Percentiles rank a stretch among this genome's conserved stretches.
Evolutionary conservation across 768 basidiomycete species (phyloP).

Genomic region (Erythrobasidium yunnanense): DNA sequence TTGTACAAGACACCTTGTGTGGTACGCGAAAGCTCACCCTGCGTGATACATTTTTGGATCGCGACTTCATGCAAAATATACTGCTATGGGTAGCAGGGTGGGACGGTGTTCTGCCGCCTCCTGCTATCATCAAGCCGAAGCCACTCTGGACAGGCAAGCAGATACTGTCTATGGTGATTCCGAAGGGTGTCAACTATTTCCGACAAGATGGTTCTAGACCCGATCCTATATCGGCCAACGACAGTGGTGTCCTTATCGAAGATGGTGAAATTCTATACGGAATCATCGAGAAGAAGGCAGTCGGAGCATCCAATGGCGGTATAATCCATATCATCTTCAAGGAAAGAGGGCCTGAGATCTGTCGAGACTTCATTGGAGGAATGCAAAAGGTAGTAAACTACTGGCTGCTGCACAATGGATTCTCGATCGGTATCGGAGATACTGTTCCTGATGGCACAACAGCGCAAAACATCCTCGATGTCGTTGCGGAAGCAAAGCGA

Average conservation of each 20-base stretch:
- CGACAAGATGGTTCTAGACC: constrained; percentile 47
- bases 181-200: constrained; percentile 73
- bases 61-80: constrained; percentile 92
- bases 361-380: constrained; percentile 79
- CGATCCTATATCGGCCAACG: constrained; percentile 69
- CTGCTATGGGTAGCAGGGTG: constrained; percentile 95
- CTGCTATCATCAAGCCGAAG: constrained; percentile 90
- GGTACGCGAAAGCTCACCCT: constrained; percentile 95
- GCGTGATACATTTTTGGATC: constrained; percentile 88
- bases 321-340: constrained; percentile 93
- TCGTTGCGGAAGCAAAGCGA: constrained; percentile 68
- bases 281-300: constrained; percentile 97
- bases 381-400: constrained; percentile 92
- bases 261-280: constrained; percentile 93
- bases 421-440: constrained; percentile 97
- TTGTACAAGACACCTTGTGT: constrained; percentile 96
- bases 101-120: constrained; percentile 85
- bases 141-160: constrained; percentile 98
- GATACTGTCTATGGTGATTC: constrained; percentile 79
- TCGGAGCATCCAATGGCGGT: constrained; percentile 80
- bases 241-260: constrained; percentile 91
- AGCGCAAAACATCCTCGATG: constrained; percentile 73
- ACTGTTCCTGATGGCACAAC: constrained; percentile 85
- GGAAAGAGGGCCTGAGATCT: constrained; percentile 88
- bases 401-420: constrained; percentile 98